A percentile compares a stretch with the other conserved stretches of the same genome.
phyloP scores from a whole-genome alignment of 352 stramenopile genomes.

The Pythium aristosporum region DNA sequence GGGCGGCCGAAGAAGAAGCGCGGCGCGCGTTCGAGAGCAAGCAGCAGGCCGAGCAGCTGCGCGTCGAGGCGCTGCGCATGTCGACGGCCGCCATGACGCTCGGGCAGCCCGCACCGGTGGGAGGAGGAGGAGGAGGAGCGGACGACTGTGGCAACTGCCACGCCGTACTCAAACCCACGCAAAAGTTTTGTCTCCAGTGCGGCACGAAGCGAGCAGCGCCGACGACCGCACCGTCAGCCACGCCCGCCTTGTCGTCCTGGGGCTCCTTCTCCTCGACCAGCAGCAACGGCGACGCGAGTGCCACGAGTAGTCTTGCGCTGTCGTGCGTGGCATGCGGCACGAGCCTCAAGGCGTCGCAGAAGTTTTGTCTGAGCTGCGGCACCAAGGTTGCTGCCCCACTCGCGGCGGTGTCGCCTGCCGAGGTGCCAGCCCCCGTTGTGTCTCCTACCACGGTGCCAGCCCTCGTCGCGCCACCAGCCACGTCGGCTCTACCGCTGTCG shows the following conservation, averaged over 20 bases:
- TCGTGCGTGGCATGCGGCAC: constrained; percentile 49
- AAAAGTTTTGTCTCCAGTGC: constrained; percentile 85
- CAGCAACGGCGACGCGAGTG: constrained; percentile 23
- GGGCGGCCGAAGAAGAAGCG: constrained; percentile 58
- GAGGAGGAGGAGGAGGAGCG: neutral
- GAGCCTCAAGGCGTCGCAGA: constrained; percentile 57
- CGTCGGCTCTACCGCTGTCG: constrained; percentile 10
- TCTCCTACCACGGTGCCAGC: too few species aligned
- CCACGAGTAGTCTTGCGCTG: constrained; percentile 9
- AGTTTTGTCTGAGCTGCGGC: constrained; percentile 81
- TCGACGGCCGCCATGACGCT: constrained; percentile 27
- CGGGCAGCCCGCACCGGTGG: constrained; percentile 14
- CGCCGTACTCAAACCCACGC: constrained; percentile 50
- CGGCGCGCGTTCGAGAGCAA: constrained; percentile 62
- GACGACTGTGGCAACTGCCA: constrained; percentile 35
- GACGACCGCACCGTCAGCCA: constrained; percentile 12
- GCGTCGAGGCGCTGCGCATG: constrained; percentile 49
- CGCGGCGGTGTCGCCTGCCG: constrained; percentile 7
- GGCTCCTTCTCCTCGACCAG: constrained; percentile 10
- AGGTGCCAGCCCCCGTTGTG: too few species aligned
- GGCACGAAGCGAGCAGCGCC: constrained; percentile 30
- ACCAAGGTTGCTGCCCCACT: constrained; percentile 42
- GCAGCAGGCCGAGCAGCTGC: constrained; percentile 58
- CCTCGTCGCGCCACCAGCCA: constrained; percentile 2
- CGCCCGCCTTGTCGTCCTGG: constrained; percentile 8